A percentile compares a stretch with the other conserved stretches of the same genome.
These are phyloP conservation scores for Pyrenophora seminiperda DNA, from an alignment of 2,329 filamentous ascomycete genomes.

Conservation along the genomic window DNA sequence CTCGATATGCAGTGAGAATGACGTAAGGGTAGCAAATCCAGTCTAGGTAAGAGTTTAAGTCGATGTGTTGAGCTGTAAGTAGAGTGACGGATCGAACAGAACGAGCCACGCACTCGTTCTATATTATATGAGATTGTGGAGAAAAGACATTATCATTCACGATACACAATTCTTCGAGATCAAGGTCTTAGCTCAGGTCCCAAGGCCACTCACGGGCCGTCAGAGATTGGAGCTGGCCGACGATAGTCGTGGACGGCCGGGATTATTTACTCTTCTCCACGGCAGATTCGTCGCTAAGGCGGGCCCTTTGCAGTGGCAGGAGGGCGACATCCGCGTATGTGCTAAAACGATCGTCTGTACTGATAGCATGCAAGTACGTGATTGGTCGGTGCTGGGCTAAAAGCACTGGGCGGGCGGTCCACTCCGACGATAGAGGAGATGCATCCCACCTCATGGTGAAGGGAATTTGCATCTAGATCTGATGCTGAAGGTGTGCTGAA, in stretches of 20 bases:
- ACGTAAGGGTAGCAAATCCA: constrained; percentile 13
- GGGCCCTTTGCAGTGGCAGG: constrained; percentile 22
- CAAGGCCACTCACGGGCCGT: constrained; percentile 22
- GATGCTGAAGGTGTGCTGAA: constrained; percentile 11
- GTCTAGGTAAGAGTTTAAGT: constrained; percentile 6
- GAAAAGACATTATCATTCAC: constrained; percentile 28
- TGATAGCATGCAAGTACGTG: constrained; percentile 31
- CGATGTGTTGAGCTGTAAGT: constrained; percentile 8
- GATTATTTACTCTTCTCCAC: constrained; percentile 31
- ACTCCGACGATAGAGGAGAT: constrained; percentile 35
- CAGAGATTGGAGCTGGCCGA: constrained; percentile 40
- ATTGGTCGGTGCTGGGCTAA: constrained; percentile 29
- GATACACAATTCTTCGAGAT: constrained; percentile 35
- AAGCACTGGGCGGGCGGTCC: constrained; percentile 35
- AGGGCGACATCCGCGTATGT: constrained; percentile 30
- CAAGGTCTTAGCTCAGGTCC: constrained; percentile 24
- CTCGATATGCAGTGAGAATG: constrained; percentile 29
- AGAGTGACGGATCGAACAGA: constrained; percentile 7
- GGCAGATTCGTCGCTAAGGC: constrained; percentile 22
- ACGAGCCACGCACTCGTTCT: constrained; percentile 3
- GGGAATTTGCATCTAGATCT: constrained; percentile 12
- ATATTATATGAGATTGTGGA: constrained; percentile 25
- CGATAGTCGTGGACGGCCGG: constrained; percentile 35
- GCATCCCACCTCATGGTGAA: constrained; percentile 28
- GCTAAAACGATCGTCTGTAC: constrained; percentile 35